Evolutionary conservation across 176 grass and related monocot genomes (phyloP), one percentile per base, ranked within the genome.

Genomic region (Puccinellia tenuiflora): DNA sequence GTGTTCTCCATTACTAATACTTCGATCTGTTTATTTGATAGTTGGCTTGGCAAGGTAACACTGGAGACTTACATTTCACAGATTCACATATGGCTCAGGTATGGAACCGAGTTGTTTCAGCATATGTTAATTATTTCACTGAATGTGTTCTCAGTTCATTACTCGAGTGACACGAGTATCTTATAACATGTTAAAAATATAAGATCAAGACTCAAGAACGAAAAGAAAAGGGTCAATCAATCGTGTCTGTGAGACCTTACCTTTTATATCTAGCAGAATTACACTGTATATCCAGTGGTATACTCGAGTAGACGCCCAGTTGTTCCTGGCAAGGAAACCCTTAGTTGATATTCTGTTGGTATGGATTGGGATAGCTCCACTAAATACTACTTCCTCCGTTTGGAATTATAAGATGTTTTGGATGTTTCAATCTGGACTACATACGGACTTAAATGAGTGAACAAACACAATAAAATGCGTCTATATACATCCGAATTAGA

Each of bases 21-120:
- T n/a, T 35, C 55, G 62, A 71, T 70, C 77, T 68, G 22, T 73
- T 46, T 76, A 75, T 85, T 60, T 75, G 24, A 81, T 83, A 98
- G 96, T 39, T 99, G 96, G 96, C 91, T 99, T 87, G 96, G 96
- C 64, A 96, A 99, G 87, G 85, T 99, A 62, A 99, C 96, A 14
- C 69, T 99, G 65, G 96, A 99, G 83, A 99, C 96, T 0, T 99
- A 99, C 52, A 96, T 99, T 81, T 95, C 96, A 60, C 96, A 96
- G 83, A 96, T 99, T 10, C 96, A 99, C 61, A 94, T 99, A 68
- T 99, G 96, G 96, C 93, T 96, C 24, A 96, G 96, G 96, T 99
- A 77, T 51, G 46, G 15, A 9, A 29, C 15, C 8, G 0, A 43
- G 35, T 42, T 84, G 7, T 64, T 65, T 33, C 43, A 62, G 20